Conservation (phyloP, 768 basidiomycete genomes). For the Rhizopogon roseolus region DNA sequence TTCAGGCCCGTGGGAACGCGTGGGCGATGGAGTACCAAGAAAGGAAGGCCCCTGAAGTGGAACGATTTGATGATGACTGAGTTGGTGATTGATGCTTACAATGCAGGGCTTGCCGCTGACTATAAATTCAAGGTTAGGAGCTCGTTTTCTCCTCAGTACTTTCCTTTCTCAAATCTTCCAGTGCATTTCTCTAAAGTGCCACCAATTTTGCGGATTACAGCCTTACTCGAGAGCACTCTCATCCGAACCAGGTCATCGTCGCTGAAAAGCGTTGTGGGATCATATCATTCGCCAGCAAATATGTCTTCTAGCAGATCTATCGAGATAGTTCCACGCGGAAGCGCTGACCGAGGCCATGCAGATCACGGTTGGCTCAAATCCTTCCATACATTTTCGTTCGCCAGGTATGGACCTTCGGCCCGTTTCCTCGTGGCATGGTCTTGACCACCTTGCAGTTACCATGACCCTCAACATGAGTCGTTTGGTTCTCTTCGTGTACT, state of each 20-base stretch:
- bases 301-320: slow-evolving; percentile 16
- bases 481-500: slow-evolving; percentile 83
- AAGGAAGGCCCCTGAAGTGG: slow-evolving; percentile 12
- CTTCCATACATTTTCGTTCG: slow-evolving; percentile 81
- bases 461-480: slow-evolving; percentile 47
- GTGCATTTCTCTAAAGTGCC: not conserved
- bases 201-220: not conserved
- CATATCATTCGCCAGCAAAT: not conserved
- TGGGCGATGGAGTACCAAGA: slow-evolving; percentile 16
- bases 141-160: not conserved
- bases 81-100: too few relatives aligned
- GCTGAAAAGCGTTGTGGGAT: not conserved
- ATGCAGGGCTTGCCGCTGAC: not conserved
- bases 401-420: slow-evolving; percentile 38
- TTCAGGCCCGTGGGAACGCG: slow-evolving; percentile 15
- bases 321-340: slow-evolving; percentile 48
- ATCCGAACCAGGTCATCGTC: not conserved
- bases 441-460: slow-evolving; percentile 41
- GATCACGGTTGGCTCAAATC: slow-evolving; percentile 88
- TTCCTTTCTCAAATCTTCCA: not conserved
- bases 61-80: not conserved
- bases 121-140: slow-evolving; percentile 14
- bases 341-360: slow-evolving; percentile 63
- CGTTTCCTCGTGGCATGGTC: slow-evolving; percentile 16
- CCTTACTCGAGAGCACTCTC: not conserved